These are phyloP conservation scores for Fusarium coicis DNA, from an alignment of 2,329 filamentous ascomycete genomes.

Conservation along the genomic window DNA sequence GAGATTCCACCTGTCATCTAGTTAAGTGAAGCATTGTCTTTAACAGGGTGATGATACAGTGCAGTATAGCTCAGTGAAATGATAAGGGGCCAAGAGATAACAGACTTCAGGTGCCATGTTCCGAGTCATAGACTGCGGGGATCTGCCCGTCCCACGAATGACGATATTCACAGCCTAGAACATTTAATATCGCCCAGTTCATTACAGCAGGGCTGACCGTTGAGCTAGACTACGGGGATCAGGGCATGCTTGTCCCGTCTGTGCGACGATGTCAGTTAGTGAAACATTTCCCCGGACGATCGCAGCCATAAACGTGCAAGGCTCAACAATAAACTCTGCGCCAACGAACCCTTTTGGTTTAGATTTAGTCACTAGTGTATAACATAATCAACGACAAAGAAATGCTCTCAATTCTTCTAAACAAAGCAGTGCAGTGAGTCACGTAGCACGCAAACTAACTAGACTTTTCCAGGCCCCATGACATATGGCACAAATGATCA, in stretches of 20 bases:
- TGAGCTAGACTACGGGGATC: background rate
- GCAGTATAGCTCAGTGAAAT: background rate
- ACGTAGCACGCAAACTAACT: background rate
- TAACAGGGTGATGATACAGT: too few species aligned
- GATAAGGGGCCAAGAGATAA: background rate
- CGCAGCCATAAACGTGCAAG: background rate
- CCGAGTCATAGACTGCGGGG: background rate
- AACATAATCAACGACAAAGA: background rate
- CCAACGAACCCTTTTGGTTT: background rate
- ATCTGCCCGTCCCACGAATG: background rate
- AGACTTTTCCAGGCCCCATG: background rate
- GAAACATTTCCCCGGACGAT: constrained; percentile 1
- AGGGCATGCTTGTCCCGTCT: background rate
- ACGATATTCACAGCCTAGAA: background rate
- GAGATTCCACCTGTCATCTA: background rate
- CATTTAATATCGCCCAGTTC: background rate
- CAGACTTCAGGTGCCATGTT: background rate
- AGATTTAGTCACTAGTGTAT: background rate
- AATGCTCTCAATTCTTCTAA: background rate
- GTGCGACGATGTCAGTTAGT: background rate
- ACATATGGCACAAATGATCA: background rate
- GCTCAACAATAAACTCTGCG: background rate
- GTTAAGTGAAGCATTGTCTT: background rate
- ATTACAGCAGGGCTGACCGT: constrained; percentile 6
- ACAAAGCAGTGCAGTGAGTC: background rate